phyloP scores from a whole-genome alignment of 148 eudicot species.

The Mesembryanthemum crystallinum region DNA sequence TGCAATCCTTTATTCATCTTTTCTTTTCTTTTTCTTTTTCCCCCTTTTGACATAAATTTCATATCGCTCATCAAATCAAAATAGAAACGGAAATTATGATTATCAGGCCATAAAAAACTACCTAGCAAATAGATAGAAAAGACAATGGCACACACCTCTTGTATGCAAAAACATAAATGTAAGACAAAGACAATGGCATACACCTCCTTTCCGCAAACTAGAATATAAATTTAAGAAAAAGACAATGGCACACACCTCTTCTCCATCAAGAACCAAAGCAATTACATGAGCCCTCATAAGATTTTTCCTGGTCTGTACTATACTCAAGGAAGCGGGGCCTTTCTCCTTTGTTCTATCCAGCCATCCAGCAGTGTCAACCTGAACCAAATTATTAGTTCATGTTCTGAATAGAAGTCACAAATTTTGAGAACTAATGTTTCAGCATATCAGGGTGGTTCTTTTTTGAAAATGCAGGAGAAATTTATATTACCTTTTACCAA shows the following conservation, averaged over 20 bases:
- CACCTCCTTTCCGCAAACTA: not conserved
- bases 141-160: too few relatives aligned
- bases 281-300: conserved; percentile 96
- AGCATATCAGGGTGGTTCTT: not conserved
- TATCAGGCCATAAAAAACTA: too few relatives aligned
- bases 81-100: too few relatives aligned
- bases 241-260: conserved; percentile 54
- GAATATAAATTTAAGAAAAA: not conserved
- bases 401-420: not conserved
- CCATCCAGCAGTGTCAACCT: conserved; percentile 99
- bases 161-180: not conserved
- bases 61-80: too few relatives aligned
- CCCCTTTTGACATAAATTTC: too few relatives aligned
- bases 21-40: too few relatives aligned
- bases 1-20: too few relatives aligned
- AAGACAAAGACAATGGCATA: not conserved
- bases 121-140: too few relatives aligned
- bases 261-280: conserved; percentile 94
- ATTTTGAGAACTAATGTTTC: not conserved
- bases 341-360: conserved; percentile 88
- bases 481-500: not conserved
- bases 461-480: not conserved
- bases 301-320: conserved; percentile 93
- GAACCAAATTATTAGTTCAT: conserved; percentile 12
- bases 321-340: conserved; percentile 87